These are phyloP conservation scores for Tuber indicum DNA, from an alignment of 495 filamentous ascomycete genomes.

Conservation along the genomic window DNA sequence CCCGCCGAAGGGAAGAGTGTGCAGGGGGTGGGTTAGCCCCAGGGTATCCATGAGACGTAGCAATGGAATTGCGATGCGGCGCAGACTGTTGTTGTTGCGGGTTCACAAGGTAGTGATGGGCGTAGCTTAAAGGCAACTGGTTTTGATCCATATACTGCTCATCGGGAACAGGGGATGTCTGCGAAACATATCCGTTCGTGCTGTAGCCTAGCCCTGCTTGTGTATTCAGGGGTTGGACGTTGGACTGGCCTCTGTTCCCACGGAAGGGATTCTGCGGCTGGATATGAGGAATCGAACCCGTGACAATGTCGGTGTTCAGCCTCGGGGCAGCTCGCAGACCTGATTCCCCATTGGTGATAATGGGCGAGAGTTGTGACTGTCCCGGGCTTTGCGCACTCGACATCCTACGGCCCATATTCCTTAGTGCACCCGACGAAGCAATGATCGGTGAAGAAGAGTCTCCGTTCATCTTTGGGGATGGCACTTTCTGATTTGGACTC, in stretches of 20 bases:
- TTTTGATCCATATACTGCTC: conserved; percentile 13
- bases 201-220: conserved; percentile 23
- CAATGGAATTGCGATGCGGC: conserved; percentile 28
- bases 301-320: conserved; percentile 27
- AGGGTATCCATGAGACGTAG: conserved; percentile 24
- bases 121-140: background rate
- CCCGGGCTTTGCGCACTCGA: conserved; percentile 32
- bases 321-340: conserved; percentile 22
- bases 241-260: conserved; percentile 23
- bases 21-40: conserved; percentile 25
- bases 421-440: conserved; percentile 25
- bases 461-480: conserved; percentile 35
- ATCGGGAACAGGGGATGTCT: conserved; percentile 27
- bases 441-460: conserved; percentile 31
- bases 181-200: conserved; percentile 22
- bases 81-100: conserved; percentile 20
- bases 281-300: conserved; percentile 28
- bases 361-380: conserved; percentile 31
- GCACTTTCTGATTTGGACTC: conserved; percentile 38
- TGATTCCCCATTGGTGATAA: conserved; percentile 25
- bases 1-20: conserved; percentile 30
- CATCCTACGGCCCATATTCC: conserved; percentile 28
- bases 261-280: conserved; percentile 34
- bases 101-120: conserved; percentile 22
- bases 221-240: conserved; percentile 33